Conservation (phyloP, 495 filamentous ascomycete species). For the Cenococcum geophilum region DNA sequence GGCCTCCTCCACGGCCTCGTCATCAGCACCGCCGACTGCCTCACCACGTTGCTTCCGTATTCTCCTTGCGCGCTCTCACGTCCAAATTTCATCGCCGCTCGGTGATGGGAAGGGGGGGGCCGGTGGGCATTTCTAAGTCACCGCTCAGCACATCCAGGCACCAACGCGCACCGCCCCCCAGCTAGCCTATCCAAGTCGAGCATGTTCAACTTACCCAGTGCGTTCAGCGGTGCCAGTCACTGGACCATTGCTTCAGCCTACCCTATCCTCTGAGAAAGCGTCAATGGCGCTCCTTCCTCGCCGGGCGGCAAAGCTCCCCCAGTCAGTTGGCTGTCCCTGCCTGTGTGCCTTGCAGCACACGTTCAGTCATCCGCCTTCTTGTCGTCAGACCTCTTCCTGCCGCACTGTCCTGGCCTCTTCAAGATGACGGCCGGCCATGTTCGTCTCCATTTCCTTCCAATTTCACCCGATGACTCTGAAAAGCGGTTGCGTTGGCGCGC, state of each 20-base stretch:
- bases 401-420: not conserved
- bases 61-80: too few species aligned
- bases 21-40: too few species aligned
- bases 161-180: constrained; percentile 22
- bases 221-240: not conserved
- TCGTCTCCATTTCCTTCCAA: not conserved
- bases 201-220: too few species aligned
- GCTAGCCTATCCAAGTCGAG: constrained; percentile 8
- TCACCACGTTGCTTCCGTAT: too few species aligned
- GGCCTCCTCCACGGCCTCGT: too few species aligned
- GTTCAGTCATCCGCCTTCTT: constrained; percentile 10
- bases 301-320: too few species aligned
- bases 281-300: too few species aligned
- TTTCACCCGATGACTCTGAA: constrained; percentile 24
- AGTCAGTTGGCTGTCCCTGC: too few species aligned
- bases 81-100: too few species aligned
- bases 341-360: constrained; percentile 25
- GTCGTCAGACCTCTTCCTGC: too few species aligned
- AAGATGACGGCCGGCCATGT: constrained; percentile 10
- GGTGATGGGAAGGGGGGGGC: not conserved
- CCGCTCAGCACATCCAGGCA: constrained; percentile 18
- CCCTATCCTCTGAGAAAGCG: too few species aligned
- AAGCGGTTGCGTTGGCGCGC: not conserved
- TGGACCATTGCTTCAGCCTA: constrained; percentile 23
- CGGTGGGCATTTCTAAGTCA: not conserved